Conservation (phyloP, 768 basidiomycete genomes). For the Tylopilus vinaceipallidus region DNA sequence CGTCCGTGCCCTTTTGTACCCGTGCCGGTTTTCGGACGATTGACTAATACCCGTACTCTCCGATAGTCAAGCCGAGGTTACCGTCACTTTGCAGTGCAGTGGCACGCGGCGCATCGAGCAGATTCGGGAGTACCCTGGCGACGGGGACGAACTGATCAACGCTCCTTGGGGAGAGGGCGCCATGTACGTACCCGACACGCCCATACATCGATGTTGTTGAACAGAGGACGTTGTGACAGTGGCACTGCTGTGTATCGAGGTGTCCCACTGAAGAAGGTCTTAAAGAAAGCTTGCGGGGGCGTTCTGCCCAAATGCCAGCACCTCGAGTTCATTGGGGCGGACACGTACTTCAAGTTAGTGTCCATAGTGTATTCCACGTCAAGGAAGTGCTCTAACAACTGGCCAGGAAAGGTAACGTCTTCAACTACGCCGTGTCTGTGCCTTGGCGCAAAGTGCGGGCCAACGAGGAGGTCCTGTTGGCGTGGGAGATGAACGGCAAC, state of each 20-base stretch:
- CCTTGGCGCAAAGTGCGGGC: slow-evolving; percentile 47
- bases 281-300: slow-evolving; percentile 52
- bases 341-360: slow-evolving; percentile 53
- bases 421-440: slow-evolving; percentile 48
- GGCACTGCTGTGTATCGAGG: slow-evolving; percentile 53
- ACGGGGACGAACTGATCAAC: slow-evolving; percentile 52
- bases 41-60: neutral
- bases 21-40: neutral
- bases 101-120: slow-evolving; percentile 54
- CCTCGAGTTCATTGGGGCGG: slow-evolving; percentile 55
- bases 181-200: slow-evolving; percentile 33
- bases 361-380: neutral
- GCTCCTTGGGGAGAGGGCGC: slow-evolving; percentile 54
- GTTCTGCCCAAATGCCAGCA: slow-evolving; percentile 46
- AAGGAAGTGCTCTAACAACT: neutral
- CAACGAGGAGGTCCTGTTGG: slow-evolving; percentile 43
- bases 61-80: slow-evolving; percentile 45
- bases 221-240: slow-evolving; percentile 35
- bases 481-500: slow-evolving; percentile 17
- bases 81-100: slow-evolving; percentile 54
- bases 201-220: neutral
- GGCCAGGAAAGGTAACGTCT: slow-evolving; percentile 37
- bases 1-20: slow-evolving; percentile 33
- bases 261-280: slow-evolving; percentile 51
- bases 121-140: slow-evolving; percentile 50